These are phyloP conservation scores for Pyrrhoderma lamaoense DNA, from an alignment of 1,284 basidiomycete genomes.

Conservation along the genomic window DNA sequence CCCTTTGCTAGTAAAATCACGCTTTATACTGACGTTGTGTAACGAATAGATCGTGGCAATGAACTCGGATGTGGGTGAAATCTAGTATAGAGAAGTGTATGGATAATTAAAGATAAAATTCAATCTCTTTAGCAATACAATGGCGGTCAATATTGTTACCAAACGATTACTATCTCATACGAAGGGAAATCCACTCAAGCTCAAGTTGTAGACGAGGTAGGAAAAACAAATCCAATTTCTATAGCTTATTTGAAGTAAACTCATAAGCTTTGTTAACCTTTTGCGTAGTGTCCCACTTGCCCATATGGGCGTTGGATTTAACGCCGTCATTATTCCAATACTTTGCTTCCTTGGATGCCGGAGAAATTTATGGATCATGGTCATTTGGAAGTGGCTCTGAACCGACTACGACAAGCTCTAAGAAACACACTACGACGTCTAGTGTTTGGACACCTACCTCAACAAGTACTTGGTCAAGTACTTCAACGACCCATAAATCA, in stretches of 20 bases:
- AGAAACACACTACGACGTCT: slow-evolving; percentile 20
- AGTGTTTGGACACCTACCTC: slow-evolving; percentile 17
- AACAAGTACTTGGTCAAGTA: slow-evolving; percentile 19
- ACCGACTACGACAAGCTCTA: slow-evolving; percentile 2
- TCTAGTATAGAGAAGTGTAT: background rate
- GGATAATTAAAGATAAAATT: too few species aligned
- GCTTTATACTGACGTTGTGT: background rate
- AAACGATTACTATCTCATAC: slow-evolving; percentile 47
- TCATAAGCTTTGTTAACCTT: background rate
- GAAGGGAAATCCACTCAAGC: slow-evolving; percentile 47
- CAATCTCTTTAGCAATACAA: slow-evolving; percentile 31
- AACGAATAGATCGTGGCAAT: slow-evolving; percentile 38
- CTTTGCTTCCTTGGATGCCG: slow-evolving; percentile 26
- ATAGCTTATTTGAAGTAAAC: too few species aligned
- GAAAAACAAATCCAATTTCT: slow-evolving; percentile 12
- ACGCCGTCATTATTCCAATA: slow-evolving; percentile 42
- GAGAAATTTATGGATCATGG: slow-evolving; percentile 38
- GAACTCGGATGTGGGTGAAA: slow-evolving; percentile 29
- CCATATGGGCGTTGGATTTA: slow-evolving; percentile 49
- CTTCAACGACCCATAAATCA: slow-evolving; percentile 9
- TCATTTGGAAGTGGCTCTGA: slow-evolving; percentile 26
- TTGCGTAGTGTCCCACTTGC: slow-evolving; percentile 35
- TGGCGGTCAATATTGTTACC: slow-evolving; percentile 41
- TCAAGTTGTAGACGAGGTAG: slow-evolving; percentile 45
- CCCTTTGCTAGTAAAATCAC: background rate